These are phyloP conservation scores for Centella asiatica DNA, from an alignment of 129 eudicot species.

Conservation along the genomic window DNA sequence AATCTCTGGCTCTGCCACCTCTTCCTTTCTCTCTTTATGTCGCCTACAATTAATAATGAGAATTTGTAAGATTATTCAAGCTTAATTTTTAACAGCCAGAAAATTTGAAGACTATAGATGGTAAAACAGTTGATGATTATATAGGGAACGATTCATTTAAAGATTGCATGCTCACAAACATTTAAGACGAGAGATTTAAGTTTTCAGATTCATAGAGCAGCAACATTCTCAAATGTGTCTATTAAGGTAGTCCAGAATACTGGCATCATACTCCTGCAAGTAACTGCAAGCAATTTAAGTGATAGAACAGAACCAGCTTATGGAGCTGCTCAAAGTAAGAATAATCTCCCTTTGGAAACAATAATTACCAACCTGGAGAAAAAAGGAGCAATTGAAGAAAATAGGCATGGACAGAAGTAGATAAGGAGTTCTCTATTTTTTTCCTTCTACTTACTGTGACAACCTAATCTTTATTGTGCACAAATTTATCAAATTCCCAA, in stretches of 20 bases:
- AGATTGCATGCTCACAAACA: too few species aligned
- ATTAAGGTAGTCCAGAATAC: conserved; percentile 30
- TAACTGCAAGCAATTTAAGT: conserved; percentile 27
- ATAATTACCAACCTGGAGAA: conserved; percentile 49
- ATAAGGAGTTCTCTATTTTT: conserved; percentile 24
- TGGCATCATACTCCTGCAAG: conserved; percentile 36
- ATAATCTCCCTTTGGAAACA: conserved; percentile 12
- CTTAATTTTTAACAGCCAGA: conserved; percentile 7
- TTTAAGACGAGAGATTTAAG: conserved; percentile 10
- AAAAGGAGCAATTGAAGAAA: conserved; percentile 27
- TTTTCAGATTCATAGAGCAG: conserved; percentile 28
- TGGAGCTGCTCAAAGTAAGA: conserved; percentile 22
- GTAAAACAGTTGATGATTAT: too few species aligned
- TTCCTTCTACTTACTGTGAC: conserved; percentile 48
- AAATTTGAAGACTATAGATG: neutral
- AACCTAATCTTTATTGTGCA: conserved; percentile 41
- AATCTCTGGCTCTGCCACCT: conserved; percentile 54
- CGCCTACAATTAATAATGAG: conserved; percentile 41
- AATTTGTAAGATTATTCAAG: conserved; percentile 9
- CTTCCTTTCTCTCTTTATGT: conserved; percentile 72
- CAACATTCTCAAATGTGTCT: conserved; percentile 35
- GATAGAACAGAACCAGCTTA: conserved; percentile 14
- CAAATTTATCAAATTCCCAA: conserved; percentile 22
- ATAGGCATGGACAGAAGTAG: conserved; percentile 27
- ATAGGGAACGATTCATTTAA: too few species aligned